Evolutionary conservation across 805 yeast genomes (phyloP), one percentile per base, ranked within the genome.

Genomic region (Citeromyces matritensis): DNA sequence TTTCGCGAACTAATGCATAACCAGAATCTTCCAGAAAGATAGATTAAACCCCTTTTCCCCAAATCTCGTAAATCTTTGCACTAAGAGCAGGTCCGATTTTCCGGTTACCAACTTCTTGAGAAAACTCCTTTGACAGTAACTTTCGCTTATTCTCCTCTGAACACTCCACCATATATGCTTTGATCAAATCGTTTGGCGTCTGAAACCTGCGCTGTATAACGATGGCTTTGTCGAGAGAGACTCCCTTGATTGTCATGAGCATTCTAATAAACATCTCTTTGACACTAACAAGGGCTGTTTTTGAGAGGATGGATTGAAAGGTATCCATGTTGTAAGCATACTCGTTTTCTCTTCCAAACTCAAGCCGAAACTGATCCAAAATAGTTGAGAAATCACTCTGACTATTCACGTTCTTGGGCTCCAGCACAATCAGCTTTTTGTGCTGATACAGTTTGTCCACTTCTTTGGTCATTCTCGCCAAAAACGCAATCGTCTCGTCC

Each of bases 161-260:
- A 2, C 36, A 38, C 41, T 2, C 30, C 30, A 42, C n/a, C 9
- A 42, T 55, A 40, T 58, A 80, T 8, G 63, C 69, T 13, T 60
- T 57, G 9, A 76, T 47, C n/a, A 88, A 58, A 12, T 45, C 48
- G 24, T 56, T 55, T 0, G 96, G 91, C 0, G 96, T 86, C 3
- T 73, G 71, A 45, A 62, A 91, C 27, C 62, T 48, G 12, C 58
- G 57, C 51, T 86, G 96, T 7, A 91, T 73, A 6, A 71, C 70
- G 7, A 72, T 46, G 0, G 98, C 98, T 47, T 81, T 84, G 39
- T 88, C 96, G 21, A 82, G 53, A 0, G 94, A 72, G 1, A 91
- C 61, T 1, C 97, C 98, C 37, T 69, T 65, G 2, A 80, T 65
- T 3, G 85, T 69, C 78, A 85, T 71, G 14, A 91, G 62, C 76